Evolutionary conservation across 352 stramenopile genomes (phyloP), one percentile per base, ranked within the genome.

Genomic region (Phytopythium aichiense): DNA sequence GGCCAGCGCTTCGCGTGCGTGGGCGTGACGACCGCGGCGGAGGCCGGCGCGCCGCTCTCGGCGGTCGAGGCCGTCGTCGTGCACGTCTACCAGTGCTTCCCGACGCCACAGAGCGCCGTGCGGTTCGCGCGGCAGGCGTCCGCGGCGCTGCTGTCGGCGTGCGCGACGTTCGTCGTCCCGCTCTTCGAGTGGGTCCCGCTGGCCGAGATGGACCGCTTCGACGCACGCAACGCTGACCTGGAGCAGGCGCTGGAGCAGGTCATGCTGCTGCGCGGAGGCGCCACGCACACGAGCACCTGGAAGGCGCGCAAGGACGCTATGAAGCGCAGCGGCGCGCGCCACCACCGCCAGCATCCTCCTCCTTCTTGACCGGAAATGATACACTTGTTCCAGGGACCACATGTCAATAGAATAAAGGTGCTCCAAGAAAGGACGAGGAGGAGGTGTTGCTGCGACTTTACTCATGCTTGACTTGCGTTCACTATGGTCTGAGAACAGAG

Each of bases 21-120:
- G 43, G 57, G 57, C 13, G 31, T 56, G 52, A 23, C 63, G 37
- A 64, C 62, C 3, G 73, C 72, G 42, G 65, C 85, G 15, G 81
- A 89, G 43, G 72, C 76, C 42, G 74, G 89, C 12, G 64, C 90
- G 12, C 75, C 55, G 6, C 55, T 60, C 2, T 61, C 58, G 5
- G 69, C 72, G 46, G 68, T 89, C 13, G 81, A 90, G 51, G 71
- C 76, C 35, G 76, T 91, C 11, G 64, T 67, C 18, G 72, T 94
- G 13, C 77, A 91, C 54, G 85, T 94, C 12, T 92, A 91, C 45
- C 85, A 94, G 56, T 91, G 81, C 55, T 91, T 91, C 30, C 84
- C 85, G 15, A 92, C 85, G 30, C 77, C 77, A 0, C 85, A 92
- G 66, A 94, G 85, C 37, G 83, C 85, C 4, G 70, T 89, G 58